A percentile compares a stretch with the other conserved stretches of the same genome.
These are phyloP conservation scores for Penicillium hordei DNA, from an alignment of 2,329 filamentous ascomycete genomes.

Conservation along the genomic window DNA sequence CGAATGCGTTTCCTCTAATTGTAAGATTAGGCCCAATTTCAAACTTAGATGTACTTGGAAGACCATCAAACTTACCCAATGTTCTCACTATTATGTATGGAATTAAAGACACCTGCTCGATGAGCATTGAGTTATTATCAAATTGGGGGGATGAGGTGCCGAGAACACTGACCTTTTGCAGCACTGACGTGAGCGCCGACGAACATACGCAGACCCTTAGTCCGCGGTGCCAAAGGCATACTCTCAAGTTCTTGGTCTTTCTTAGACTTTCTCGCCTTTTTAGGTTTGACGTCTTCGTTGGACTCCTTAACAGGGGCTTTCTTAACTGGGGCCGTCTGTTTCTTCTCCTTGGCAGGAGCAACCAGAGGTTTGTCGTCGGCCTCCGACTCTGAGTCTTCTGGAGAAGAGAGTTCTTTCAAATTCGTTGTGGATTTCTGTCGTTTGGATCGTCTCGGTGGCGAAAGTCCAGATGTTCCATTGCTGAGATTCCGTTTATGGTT, in stretches of 20 bases:
- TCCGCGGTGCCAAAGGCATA: slow-evolving; percentile 67
- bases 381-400: slow-evolving; percentile 21
- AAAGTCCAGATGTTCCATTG: slow-evolving; percentile 23
- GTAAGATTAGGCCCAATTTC: neutral
- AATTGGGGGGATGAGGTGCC: neutral
- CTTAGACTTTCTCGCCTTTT: slow-evolving; percentile 57
- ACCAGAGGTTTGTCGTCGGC: neutral
- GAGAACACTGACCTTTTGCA: slow-evolving; percentile 67
- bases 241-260: slow-evolving; percentile 55
- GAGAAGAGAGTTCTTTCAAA: slow-evolving; percentile 19
- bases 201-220: slow-evolving; percentile 71
- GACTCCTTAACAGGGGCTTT: slow-evolving; percentile 17
- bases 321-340: slow-evolving; percentile 11
- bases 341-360: slow-evolving; percentile 16
- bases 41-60: neutral
- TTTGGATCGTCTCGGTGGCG: slow-evolving; percentile 33
- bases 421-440: slow-evolving; percentile 27
- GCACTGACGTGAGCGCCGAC: slow-evolving; percentile 91
- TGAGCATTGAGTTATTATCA: slow-evolving; percentile 13
- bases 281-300: slow-evolving; percentile 32
- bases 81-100: slow-evolving; percentile 71
- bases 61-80: slow-evolving; percentile 57
- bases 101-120: slow-evolving; percentile 76
- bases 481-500: slow-evolving; percentile 32
- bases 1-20: slow-evolving; percentile 79